Evolutionary conservation across 2,329 filamentous ascomycete genomes (phyloP), one percentile per base, ranked within the genome.

Genomic region (Venturia effusa): DNA sequence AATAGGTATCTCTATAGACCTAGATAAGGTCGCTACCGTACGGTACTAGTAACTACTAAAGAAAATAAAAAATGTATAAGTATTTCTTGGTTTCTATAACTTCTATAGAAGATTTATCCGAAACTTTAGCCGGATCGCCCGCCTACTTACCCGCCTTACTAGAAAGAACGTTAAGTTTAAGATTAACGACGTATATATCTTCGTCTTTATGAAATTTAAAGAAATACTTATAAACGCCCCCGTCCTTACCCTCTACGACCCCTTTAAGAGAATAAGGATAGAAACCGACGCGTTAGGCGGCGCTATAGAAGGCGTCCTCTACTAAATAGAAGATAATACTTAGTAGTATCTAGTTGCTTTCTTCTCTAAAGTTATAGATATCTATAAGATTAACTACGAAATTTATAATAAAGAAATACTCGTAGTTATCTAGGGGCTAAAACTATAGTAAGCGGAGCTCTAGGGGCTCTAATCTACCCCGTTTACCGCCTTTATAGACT

Each of bases 351-450:
- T 64, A 24, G 65, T 71, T 0, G 68, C 67, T 1, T 73, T 66
- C 65, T 68, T 66, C 39, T 71, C 65, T 5, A 66, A 64, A 61
- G 73, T 71, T 40, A 64, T 70, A 10, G 64, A n/a, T 7, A 55
- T 57, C 7, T 64, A 65, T 0, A 63, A 74, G 65, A 66, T 61
- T 4, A 75, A 74, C 64, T 75, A 75, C 65, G 54, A 72, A 15
- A 74, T 74, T 15, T 67, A 75, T 59, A 66, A 76, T 61, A 75
- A 75, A 62, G 72, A 75, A 67, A 66, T 77, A 0, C 54, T 76
- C 3, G 71, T 71, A 2, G 71, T 77, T 34, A 62, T 76, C 2
- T 27, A 62, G 15, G 48, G 43, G 19, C 67, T 75, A 15, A 59
- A 72, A 61, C 61, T 70, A 62, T 74, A 65, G 69, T 11, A 66